phyloP scores from a whole-genome alignment of 371 early-diverging fungal species.

The Mucor sp. region DNA sequence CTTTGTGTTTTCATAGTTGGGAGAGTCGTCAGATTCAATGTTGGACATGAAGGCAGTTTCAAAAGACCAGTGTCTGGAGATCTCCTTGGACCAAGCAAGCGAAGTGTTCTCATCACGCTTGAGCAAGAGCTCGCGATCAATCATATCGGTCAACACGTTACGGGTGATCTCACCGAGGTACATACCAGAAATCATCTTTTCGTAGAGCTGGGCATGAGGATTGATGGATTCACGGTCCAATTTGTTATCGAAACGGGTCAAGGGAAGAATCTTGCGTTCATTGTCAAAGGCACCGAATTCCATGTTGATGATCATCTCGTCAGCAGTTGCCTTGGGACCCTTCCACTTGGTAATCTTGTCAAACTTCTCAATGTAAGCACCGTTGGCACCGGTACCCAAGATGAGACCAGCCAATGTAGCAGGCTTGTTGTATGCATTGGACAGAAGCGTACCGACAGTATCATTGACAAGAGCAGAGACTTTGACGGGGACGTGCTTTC shows the following conservation, averaged over 20 bases:
- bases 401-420: conserved; percentile 87
- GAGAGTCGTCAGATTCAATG: conserved; percentile 83
- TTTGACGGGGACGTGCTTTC: conserved; percentile 71
- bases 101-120: conserved; percentile 43
- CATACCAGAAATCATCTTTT: conserved; percentile 84
- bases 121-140: conserved; percentile 82
- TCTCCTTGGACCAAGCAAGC: conserved; percentile 56
- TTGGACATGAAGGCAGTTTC: conserved; percentile 92
- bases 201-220: conserved; percentile 65
- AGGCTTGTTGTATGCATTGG: conserved; percentile 84
- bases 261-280: conserved; percentile 61
- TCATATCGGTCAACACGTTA: conserved; percentile 76
- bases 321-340: conserved; percentile 35
- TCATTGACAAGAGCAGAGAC: conserved; percentile 95
- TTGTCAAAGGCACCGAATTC: conserved; percentile 74
- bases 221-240: conserved; percentile 65
- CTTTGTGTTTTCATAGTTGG: conserved; percentile 64
- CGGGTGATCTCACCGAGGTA: conserved; percentile 87
- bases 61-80: conserved; percentile 78
- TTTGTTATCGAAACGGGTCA: conserved; percentile 65
- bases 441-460: conserved; percentile 92
- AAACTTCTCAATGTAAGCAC: conserved; percentile 89
- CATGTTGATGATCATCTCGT: conserved; percentile 91
- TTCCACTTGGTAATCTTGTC: conserved; percentile 75
- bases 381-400: conserved; percentile 96